A percentile compares a stretch with the other conserved stretches of the same genome.
Conservation (phyloP, 2,329 filamentous ascomycete species). For the Pseudogymnoascus sp. region DNA sequence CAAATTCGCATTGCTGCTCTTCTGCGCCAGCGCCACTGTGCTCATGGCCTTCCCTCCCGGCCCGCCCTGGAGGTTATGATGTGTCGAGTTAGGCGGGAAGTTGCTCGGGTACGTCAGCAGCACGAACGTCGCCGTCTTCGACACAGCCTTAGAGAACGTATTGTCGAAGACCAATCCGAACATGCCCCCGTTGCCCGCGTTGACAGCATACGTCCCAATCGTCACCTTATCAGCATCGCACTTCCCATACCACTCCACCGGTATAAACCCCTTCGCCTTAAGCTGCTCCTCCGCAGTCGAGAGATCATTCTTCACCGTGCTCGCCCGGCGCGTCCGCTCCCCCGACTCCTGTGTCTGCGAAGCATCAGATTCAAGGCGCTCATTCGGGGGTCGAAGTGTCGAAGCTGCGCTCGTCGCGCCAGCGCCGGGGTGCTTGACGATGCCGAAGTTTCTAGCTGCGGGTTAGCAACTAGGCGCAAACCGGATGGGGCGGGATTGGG, state of each 20-base stretch:
- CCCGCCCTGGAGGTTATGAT: conserved; percentile 46
- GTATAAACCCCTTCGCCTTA: conserved; percentile 57
- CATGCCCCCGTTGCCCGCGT: conserved; percentile 69
- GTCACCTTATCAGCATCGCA: conserved; percentile 95
- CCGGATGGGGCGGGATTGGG: conserved; percentile 3
- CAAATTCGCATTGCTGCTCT: neutral
- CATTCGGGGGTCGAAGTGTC: neutral
- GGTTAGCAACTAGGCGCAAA: neutral
- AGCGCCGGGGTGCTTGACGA: conserved; percentile 90
- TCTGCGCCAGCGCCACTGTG: conserved; percentile 11
- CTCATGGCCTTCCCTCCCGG: conserved; percentile 20
- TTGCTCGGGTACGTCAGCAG: conserved; percentile 88
- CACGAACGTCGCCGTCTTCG: conserved; percentile 91
- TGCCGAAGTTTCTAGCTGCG: conserved; percentile 69
- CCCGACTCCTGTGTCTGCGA: neutral
- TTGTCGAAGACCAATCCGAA: conserved; percentile 98
- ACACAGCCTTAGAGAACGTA: conserved; percentile 91
- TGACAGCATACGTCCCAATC: conserved; percentile 79
- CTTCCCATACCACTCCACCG: conserved; percentile 82
- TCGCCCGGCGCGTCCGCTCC: conserved; percentile 33
- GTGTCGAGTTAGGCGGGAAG: conserved; percentile 64
- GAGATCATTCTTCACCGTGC: conserved; percentile 47
- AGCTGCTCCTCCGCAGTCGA: conserved; percentile 54
- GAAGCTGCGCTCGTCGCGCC: conserved; percentile 27
- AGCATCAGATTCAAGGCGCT: neutral